Conservation (phyloP, 208 protist genomes). For the Trypanosoma cruzi region DNA sequence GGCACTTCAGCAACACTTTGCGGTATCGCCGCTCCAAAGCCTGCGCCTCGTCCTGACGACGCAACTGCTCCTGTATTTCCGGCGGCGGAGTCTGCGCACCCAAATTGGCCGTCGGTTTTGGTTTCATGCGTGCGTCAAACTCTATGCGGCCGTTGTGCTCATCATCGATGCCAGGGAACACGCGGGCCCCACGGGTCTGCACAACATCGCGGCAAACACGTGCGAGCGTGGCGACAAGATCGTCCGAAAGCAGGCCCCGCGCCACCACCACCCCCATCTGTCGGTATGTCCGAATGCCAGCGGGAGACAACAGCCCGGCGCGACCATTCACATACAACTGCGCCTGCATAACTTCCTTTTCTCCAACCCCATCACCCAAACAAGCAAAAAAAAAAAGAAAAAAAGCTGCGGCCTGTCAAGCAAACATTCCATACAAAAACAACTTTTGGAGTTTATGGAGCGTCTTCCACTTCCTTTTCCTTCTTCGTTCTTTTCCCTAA, state of each 20-base stretch:
- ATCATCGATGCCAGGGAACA: constrained; percentile 71
- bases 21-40: constrained; percentile 34
- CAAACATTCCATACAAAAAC: no score
- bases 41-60: constrained; percentile 30
- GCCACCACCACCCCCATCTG: constrained; percentile 62
- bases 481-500: not conserved
- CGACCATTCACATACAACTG: constrained; percentile 42
- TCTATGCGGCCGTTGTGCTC: constrained; percentile 36
- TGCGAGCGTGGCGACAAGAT: constrained; percentile 30
- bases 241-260: constrained; percentile 35
- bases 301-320: constrained; percentile 39
- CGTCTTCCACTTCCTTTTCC: not conserved
- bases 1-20: constrained; percentile 49
- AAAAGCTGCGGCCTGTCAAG: not conserved
- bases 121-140: constrained; percentile 33
- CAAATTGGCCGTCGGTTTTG: constrained; percentile 25
- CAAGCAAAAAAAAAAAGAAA: constrained; percentile 18
- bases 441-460: no score
- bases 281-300: constrained; percentile 58
- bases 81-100: constrained; percentile 23
- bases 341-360: not conserved
- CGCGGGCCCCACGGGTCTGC: constrained; percentile 32
- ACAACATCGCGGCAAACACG: constrained; percentile 35
- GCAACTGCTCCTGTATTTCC: constrained; percentile 28
- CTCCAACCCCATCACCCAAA: not conserved